Evolutionary conservation across 805 yeast genomes (phyloP).

Genomic region (Candida verbasci): DNA sequence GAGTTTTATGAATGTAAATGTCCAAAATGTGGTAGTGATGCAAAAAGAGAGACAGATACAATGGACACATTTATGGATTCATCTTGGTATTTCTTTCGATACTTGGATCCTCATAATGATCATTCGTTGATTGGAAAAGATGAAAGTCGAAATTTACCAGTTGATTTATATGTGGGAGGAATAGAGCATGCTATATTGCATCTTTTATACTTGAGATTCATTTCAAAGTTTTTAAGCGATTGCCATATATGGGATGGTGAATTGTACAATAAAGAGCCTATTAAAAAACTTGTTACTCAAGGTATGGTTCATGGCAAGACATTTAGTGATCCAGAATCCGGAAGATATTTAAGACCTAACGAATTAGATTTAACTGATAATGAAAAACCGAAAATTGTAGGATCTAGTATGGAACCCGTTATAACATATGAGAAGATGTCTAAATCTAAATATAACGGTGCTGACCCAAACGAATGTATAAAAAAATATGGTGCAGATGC

Average conservation of each 20-base stretch:
- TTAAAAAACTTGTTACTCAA: constrained; percentile 76
- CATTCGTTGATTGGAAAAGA: constrained; percentile 44
- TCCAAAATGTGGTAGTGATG: constrained; percentile 66
- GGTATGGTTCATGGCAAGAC: constrained; percentile 99
- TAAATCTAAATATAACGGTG: constrained; percentile 92
- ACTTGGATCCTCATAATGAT: constrained; percentile 65
- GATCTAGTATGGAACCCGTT: constrained; percentile 47
- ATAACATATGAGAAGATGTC: constrained; percentile 90
- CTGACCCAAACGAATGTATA: constrained; percentile 80
- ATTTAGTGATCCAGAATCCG: constrained; percentile 63
- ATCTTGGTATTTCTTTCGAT: constrained; percentile 93
- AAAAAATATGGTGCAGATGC: constrained; percentile 85
- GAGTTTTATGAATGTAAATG: constrained; percentile 73
- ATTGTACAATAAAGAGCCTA: constrained; percentile 67
- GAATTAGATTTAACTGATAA: constrained; percentile 52
- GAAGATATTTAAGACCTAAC: constrained; percentile 72
- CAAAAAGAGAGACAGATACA: constrained; percentile 87
- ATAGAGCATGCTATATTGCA: constrained; percentile 96
- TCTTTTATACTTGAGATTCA: constrained; percentile 78
- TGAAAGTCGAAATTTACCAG: constrained; percentile 56
- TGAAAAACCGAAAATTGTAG: constrained; percentile 41
- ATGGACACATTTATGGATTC: constrained; percentile 99
- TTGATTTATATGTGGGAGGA: constrained; percentile 90
- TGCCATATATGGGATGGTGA: constrained; percentile 68
- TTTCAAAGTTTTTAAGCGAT: constrained; percentile 70